Evolutionary conservation across 345 rosid genomes (phyloP).

Genomic region (Arabidopsis suecica): DNA sequence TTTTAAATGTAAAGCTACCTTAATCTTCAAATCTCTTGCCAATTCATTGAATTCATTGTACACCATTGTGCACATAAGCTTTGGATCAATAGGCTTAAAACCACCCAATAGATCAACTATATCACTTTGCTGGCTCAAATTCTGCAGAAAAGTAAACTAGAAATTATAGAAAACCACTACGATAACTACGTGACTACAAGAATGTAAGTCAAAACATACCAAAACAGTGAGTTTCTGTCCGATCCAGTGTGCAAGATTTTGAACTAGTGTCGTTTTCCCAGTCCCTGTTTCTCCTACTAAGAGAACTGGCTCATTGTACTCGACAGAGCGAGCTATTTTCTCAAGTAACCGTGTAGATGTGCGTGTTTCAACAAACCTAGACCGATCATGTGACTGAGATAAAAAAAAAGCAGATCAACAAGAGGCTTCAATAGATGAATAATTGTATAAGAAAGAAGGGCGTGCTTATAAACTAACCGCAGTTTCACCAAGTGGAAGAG

Average conservation of each 20-base stretch:
- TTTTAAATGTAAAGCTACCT: slow-evolving; percentile 51
- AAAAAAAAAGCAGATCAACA: slow-evolving; percentile 32
- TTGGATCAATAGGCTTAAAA: slow-evolving; percentile 87
- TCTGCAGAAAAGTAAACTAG: slow-evolving; percentile 51
- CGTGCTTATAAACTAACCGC: slow-evolving; percentile 50
- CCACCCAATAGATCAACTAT: slow-evolving; percentile 95
- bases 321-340: slow-evolving; percentile 82
- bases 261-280: slow-evolving; percentile 97
- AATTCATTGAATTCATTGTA: slow-evolving; percentile 72
- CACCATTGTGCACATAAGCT: slow-evolving; percentile 65
- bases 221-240: slow-evolving; percentile 90
- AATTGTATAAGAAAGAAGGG: slow-evolving; percentile 31
- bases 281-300: slow-evolving; percentile 99
- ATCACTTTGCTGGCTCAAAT: slow-evolving; percentile 98
- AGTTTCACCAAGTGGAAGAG: slow-evolving; percentile 57
- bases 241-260: slow-evolving; percentile 75
- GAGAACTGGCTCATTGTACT: slow-evolving; percentile 89
- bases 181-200: slow-evolving; percentile 8
- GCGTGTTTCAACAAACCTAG: slow-evolving; percentile 72
- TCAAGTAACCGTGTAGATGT: slow-evolving; percentile 78
- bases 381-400: slow-evolving; percentile 60
- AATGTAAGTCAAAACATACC: slow-evolving; percentile 56
- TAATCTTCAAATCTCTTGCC: slow-evolving; percentile 56
- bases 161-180: slow-evolving; percentile 8
- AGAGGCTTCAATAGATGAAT: slow-evolving; percentile 31